Conservation (phyloP, 2,329 filamentous ascomycete species). For the Rhynchosporium graminicola region DNA sequence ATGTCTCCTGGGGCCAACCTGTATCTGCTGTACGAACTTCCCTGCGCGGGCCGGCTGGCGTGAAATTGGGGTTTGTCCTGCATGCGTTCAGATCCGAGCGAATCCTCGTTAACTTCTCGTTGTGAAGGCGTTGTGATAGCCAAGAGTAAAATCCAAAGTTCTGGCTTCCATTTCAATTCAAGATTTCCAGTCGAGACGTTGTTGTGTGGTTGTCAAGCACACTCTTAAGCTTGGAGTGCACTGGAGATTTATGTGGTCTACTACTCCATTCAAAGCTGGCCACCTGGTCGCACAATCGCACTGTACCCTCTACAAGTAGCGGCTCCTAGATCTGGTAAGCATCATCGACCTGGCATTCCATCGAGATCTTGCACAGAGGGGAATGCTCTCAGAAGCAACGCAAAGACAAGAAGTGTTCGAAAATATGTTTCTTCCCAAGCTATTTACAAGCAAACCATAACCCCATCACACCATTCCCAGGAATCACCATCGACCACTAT, state of each 20-base stretch:
- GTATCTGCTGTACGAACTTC: not conserved
- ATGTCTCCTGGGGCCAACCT: not conserved
- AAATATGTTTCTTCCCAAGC: slow-evolving; percentile 7
- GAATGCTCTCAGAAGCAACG: not conserved
- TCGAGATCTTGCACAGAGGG: too few relatives aligned
- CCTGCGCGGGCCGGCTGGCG: not conserved
- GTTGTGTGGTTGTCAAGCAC: too few relatives aligned
- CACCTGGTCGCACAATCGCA: too few relatives aligned
- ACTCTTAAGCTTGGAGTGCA: too few relatives aligned
- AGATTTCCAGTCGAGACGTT: too few relatives aligned
- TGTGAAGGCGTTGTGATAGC: not conserved
- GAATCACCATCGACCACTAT: not conserved
- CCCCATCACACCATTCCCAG: not conserved
- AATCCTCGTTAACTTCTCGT: slow-evolving; percentile 10
- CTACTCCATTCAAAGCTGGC: too few relatives aligned
- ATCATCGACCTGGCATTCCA: too few relatives aligned
- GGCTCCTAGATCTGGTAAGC: too few relatives aligned
- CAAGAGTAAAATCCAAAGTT: too few relatives aligned
- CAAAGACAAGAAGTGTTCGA: not conserved
- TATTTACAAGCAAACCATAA: slow-evolving; percentile 15
- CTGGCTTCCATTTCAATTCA: too few relatives aligned
- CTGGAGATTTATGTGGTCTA: too few relatives aligned
- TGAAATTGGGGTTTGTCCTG: not conserved
- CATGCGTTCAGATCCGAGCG: not conserved
- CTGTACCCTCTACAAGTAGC: too few relatives aligned